Base-by-base conservation (phyloP, 1,284 basidiomycete genomes). In the Vanrija sp. region DNA sequence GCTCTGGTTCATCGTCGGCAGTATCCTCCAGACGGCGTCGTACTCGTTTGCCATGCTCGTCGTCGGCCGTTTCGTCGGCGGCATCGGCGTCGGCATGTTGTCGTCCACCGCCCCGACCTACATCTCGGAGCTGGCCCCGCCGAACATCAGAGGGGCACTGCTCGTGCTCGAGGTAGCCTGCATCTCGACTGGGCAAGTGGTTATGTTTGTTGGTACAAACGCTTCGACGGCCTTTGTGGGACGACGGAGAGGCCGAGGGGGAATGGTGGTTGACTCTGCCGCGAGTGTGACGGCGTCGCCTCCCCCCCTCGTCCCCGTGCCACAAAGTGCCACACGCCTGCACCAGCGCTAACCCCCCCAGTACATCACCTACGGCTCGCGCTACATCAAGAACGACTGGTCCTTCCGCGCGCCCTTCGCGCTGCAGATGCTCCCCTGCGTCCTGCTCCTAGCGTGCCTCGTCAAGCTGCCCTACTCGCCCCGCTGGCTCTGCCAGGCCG, bases 81-180 rank as follows among this genome's bases (percentile, higher is more conserved):
- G 59, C 35, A 50, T 62, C 31, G 60, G 59, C 10, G 64, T 76
- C 52, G 76, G 60, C 22, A 49, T 68, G 53, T 68, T 61, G 49
- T 75, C 57, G 58, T 68, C 37, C 57, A 70, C 52, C 2, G 68
- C 75, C 14, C 77, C 77, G 23, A 62, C 74, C 24, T 75, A 73
- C 57, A 69, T 76, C 36, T 63, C 72, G 5, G 73, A 75, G 44
- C 57, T 66, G 24, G 53, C 63, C 0, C 62, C 65, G 1, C 66
- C 66, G 0, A 63, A 68, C 39, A 84, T 89, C 12, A 82, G 88
- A 54, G 88, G 87, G 6, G 84, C 84, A 65, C 77, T 89, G 41
- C 85, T 89, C 39, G 85, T 84, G 2, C 78, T 90, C 14, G 86
- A 89, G 66, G 86, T 87, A 63, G 77, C 86, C 14, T 82, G 83